Evolutionary conservation across 345 rosid species (phyloP).

Genomic region (Rubroshorea leprosula): DNA sequence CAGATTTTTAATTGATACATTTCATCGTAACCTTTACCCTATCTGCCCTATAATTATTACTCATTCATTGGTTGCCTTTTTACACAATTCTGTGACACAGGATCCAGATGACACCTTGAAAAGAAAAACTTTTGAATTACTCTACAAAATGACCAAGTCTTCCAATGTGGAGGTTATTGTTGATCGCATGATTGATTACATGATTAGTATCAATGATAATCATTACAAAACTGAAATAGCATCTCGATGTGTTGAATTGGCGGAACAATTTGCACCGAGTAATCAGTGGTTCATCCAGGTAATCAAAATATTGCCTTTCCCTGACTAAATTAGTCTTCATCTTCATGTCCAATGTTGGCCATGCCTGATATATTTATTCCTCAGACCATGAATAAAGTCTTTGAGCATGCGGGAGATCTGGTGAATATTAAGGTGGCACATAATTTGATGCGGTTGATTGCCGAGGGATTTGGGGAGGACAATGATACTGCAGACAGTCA

Average conservation of each 20-base stretch:
- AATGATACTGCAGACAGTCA: slow-evolving; percentile 80
- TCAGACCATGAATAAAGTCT: slow-evolving; percentile 93
- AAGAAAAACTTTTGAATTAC: slow-evolving; percentile 90
- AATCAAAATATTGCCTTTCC: slow-evolving; percentile 16
- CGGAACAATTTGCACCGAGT: slow-evolving; percentile 97
- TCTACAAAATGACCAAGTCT: slow-evolving; percentile 96
- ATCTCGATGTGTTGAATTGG: slow-evolving; percentile 90
- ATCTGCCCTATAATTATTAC: not conserved
- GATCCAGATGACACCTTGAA: slow-evolving; percentile 98
- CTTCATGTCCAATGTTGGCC: slow-evolving; percentile 15
- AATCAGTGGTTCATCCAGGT: slow-evolving; percentile 99
- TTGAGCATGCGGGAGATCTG: slow-evolving; percentile 97
- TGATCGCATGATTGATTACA: slow-evolving; percentile 95
- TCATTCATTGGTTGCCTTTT: not conserved
- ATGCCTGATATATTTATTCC: slow-evolving; percentile 15
- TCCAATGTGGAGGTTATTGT: slow-evolving; percentile 97
- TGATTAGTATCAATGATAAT: slow-evolving; percentile 87
- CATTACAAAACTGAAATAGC: slow-evolving; percentile 98
- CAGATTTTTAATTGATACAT: not conserved
- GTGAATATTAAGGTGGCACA: slow-evolving; percentile 93
- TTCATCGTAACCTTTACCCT: not conserved
- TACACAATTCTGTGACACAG: slow-evolving; percentile 35
- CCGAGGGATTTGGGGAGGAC: slow-evolving; percentile 96
- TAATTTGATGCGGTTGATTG: slow-evolving; percentile 91
- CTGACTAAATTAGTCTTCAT: slow-evolving; percentile 5